phyloP scores from a whole-genome alignment of 2,329 filamentous ascomycete species.

The Pseudogymnoascus sp. region DNA sequence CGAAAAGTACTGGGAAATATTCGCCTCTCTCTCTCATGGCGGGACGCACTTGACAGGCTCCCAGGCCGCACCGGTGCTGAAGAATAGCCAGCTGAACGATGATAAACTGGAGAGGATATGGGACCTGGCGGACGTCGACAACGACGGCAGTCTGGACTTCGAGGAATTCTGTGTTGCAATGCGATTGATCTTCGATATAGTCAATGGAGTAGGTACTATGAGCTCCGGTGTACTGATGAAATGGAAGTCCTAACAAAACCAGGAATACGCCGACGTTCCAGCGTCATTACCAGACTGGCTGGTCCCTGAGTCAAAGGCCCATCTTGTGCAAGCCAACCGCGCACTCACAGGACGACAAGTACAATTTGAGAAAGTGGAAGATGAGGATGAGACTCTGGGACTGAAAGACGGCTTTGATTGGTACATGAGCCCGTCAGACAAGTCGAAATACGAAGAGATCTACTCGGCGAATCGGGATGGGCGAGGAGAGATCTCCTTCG shows the following conservation, averaged over 20 bases:
- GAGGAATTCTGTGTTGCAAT: slow-evolving; percentile 99
- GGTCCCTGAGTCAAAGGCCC: slow-evolving; percentile 87
- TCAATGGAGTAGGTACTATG: slow-evolving; percentile 76
- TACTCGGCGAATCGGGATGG: slow-evolving; percentile 86
- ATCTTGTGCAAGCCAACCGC: slow-evolving; percentile 75
- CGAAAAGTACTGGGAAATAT: slow-evolving; percentile 75
- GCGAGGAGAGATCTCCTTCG: slow-evolving; percentile 76
- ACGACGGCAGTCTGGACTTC: slow-evolving; percentile 95
- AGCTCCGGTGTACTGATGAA: not conserved
- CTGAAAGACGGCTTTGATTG: slow-evolving; percentile 97
- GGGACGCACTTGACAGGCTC: slow-evolving; percentile 58
- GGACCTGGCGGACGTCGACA: slow-evolving; percentile 95
- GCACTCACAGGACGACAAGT: slow-evolving; percentile 73
- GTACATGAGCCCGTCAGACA: slow-evolving; percentile 94
- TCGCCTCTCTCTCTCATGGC: slow-evolving; percentile 59
- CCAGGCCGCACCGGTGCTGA: slow-evolving; percentile 64
- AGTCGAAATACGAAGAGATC: slow-evolving; percentile 92
- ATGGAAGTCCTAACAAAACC: slow-evolving; percentile 11
- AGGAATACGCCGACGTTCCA: slow-evolving; percentile 91
- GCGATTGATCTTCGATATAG: slow-evolving; percentile 92
- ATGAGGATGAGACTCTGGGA: slow-evolving; percentile 73
- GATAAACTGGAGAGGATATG: slow-evolving; percentile 93
- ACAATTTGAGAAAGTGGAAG: slow-evolving; percentile 77
- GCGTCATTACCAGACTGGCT: slow-evolving; percentile 85
- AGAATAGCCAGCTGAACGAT: slow-evolving; percentile 65